Evolutionary conservation across 768 basidiomycete genomes (phyloP).

Genomic region (Leucosporidium yakuticum): DNA sequence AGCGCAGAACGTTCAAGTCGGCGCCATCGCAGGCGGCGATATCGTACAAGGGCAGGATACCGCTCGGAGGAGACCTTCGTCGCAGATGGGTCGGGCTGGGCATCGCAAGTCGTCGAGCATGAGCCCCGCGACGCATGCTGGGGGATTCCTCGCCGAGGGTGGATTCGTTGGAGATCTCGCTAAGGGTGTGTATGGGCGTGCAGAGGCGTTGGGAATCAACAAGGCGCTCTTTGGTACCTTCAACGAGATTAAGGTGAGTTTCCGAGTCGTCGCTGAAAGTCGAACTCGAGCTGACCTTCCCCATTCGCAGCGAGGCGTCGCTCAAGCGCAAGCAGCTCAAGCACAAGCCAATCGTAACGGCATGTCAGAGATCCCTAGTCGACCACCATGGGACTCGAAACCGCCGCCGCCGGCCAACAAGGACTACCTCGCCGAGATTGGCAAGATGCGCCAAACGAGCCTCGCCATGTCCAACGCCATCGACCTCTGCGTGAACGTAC

Average conservation of each 20-base stretch:
- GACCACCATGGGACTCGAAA: slow-evolving; percentile 24
- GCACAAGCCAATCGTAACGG: slow-evolving; percentile 9
- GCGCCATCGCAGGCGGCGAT: slow-evolving; percentile 9
- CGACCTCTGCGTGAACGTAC: slow-evolving; percentile 24
- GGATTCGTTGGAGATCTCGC: slow-evolving; percentile 31
- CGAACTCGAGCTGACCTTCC: neutral
- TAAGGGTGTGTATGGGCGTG: slow-evolving; percentile 33
- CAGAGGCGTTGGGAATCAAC: slow-evolving; percentile 39
- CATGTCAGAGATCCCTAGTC: slow-evolving; percentile 30
- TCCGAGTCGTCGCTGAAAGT: no score
- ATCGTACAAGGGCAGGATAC: neutral
- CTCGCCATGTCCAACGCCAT: slow-evolving; percentile 22
- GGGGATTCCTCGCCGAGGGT: slow-evolving; percentile 7
- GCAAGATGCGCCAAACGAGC: slow-evolving; percentile 8
- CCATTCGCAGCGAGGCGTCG: slow-evolving; percentile 2
- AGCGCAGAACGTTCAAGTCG: slow-evolving; percentile 29
- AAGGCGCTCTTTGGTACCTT: slow-evolving; percentile 32
- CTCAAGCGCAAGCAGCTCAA: slow-evolving; percentile 15
- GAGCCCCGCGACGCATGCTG: neutral
- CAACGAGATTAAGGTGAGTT: slow-evolving; percentile 31
- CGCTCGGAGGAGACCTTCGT: neutral
- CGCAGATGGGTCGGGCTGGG: neutral
- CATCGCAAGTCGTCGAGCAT: slow-evolving; percentile 6
- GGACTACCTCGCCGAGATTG: slow-evolving; percentile 25
- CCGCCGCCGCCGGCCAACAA: neutral